Evolutionary conservation across 768 basidiomycete genomes (phyloP).

Genomic region (Grammothele lineata): DNA sequence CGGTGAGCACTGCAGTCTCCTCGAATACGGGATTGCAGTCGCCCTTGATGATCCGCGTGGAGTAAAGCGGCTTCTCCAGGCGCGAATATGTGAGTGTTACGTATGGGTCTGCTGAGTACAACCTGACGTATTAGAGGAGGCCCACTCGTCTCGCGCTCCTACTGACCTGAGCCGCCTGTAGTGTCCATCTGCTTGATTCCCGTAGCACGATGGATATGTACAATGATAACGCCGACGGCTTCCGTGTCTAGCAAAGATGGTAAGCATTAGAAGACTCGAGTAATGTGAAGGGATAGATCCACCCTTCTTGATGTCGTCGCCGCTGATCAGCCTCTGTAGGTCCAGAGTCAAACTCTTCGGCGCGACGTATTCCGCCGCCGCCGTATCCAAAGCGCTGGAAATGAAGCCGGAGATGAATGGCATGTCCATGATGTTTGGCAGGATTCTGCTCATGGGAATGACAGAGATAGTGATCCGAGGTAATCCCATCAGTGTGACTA

Average conservation of each 20-base stretch:
- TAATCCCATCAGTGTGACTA: slow-evolving; percentile 64
- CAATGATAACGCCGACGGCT: slow-evolving; percentile 59
- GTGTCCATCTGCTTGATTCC: slow-evolving; percentile 42
- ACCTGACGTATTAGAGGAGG: background rate
- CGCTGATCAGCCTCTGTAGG: slow-evolving; percentile 57
- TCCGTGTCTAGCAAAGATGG: slow-evolving; percentile 35
- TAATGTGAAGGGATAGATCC: background rate
- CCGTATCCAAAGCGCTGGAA: slow-evolving; percentile 61
- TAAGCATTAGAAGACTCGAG: background rate
- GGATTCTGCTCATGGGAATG: slow-evolving; percentile 54
- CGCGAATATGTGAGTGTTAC: slow-evolving; percentile 64
- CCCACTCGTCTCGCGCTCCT: too few relatives aligned
- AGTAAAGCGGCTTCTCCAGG: slow-evolving; percentile 62
- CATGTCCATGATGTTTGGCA: slow-evolving; percentile 78
- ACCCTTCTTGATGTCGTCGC: slow-evolving; percentile 49
- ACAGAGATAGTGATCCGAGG: slow-evolving; percentile 63
- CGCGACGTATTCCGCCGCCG: slow-evolving; percentile 58
- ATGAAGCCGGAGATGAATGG: slow-evolving; percentile 68
- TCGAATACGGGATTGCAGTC: slow-evolving; percentile 66
- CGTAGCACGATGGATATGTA: slow-evolving; percentile 60
- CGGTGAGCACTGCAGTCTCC: slow-evolving; percentile 59
- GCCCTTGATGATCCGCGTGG: slow-evolving; percentile 61
- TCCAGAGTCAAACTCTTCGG: slow-evolving; percentile 71
- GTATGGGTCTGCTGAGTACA: slow-evolving; percentile 44
- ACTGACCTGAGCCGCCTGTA: slow-evolving; percentile 31